Evolutionary conservation across 768 basidiomycete genomes (phyloP).

Genomic region (Trichaptum fuscoviolaceum): DNA sequence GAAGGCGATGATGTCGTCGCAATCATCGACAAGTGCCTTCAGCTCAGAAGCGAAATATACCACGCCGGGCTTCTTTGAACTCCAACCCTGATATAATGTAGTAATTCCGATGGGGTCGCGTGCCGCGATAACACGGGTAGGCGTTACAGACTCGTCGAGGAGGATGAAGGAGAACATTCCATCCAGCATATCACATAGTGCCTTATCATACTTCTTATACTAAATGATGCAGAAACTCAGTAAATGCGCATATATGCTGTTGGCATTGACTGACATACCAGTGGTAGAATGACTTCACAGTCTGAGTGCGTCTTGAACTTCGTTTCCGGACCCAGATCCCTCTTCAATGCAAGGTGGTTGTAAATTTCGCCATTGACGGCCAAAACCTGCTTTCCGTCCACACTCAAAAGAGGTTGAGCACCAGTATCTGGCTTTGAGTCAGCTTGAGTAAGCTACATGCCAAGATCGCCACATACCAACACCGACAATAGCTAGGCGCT

Average conservation of each 20-base stretch:
- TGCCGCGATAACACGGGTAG: slow-evolving; percentile 88
- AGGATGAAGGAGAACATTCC: slow-evolving; percentile 99
- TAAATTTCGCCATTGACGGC: slow-evolving; percentile 99
- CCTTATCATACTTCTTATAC: slow-evolving; percentile 81
- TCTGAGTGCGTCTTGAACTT: slow-evolving; percentile 97
- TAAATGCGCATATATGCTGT: slow-evolving; percentile 2
- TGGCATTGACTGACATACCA: slow-evolving; percentile 41
- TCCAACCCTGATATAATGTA: slow-evolving; percentile 97
- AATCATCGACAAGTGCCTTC: slow-evolving; percentile 86
- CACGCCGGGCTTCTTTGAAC: slow-evolving; percentile 71
- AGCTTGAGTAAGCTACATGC: background rate
- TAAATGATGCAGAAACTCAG: slow-evolving; percentile 26
- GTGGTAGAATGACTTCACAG: slow-evolving; percentile 92
- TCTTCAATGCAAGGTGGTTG: slow-evolving; percentile 84
- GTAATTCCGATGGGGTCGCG: slow-evolving; percentile 98
- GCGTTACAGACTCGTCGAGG: slow-evolving; percentile 86
- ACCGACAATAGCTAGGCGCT: slow-evolving; percentile 95
- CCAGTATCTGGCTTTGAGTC: slow-evolving; percentile 68
- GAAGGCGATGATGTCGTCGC: slow-evolving; percentile 92
- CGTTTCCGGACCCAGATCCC: slow-evolving; percentile 53
- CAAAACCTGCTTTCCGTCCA: slow-evolving; percentile 78
- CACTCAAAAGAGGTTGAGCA: slow-evolving; percentile 88
- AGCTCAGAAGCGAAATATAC: slow-evolving; percentile 95
- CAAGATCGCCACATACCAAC: slow-evolving; percentile 62
- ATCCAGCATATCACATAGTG: slow-evolving; percentile 76